Conservation (phyloP, 768 basidiomycete species). For the Phylloporus sp. region DNA sequence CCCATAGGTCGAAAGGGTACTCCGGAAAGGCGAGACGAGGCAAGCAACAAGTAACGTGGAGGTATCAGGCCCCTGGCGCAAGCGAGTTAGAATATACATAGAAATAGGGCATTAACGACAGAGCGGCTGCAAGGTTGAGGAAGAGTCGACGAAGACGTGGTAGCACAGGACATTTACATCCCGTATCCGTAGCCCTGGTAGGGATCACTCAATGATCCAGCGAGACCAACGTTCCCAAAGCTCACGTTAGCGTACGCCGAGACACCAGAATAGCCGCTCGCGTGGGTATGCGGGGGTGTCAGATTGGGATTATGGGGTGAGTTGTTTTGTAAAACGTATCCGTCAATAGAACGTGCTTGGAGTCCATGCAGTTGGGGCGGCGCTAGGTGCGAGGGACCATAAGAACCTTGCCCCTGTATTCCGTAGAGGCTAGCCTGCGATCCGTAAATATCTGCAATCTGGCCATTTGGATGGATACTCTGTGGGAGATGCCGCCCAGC, state of each 20-base stretch:
- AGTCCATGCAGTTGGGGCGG: conserved; percentile 52
- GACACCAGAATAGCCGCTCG: conserved; percentile 52
- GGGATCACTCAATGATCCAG: conserved; percentile 61
- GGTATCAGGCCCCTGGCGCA: conserved; percentile 34
- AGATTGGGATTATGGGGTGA: conserved; percentile 61
- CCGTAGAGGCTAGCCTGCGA: conserved; percentile 58
- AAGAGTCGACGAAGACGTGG: conserved; percentile 26
- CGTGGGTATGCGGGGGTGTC: conserved; percentile 52
- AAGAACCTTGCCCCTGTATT: conserved; percentile 51
- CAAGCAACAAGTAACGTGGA: conserved; percentile 31
- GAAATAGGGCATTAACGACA: conserved; percentile 33
- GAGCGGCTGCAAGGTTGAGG: conserved; percentile 18
- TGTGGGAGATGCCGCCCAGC: conserved; percentile 55
- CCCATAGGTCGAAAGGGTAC: conserved; percentile 32
- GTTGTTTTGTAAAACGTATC: conserved; percentile 73
- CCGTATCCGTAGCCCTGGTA: conserved; percentile 79
- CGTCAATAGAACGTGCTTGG: conserved; percentile 71
- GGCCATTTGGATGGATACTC: conserved; percentile 45
- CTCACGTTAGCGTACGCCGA: conserved; percentile 51
- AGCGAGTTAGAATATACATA: conserved; percentile 35
- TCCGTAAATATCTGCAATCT: conserved; percentile 62
- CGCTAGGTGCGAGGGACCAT: conserved; percentile 51
- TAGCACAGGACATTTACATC: conserved; percentile 49
- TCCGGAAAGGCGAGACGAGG: conserved; percentile 36
- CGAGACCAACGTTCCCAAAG: conserved; percentile 43